Conservation (phyloP, 179 eudicot genomes). For the Beta lomatogona region DNA sequence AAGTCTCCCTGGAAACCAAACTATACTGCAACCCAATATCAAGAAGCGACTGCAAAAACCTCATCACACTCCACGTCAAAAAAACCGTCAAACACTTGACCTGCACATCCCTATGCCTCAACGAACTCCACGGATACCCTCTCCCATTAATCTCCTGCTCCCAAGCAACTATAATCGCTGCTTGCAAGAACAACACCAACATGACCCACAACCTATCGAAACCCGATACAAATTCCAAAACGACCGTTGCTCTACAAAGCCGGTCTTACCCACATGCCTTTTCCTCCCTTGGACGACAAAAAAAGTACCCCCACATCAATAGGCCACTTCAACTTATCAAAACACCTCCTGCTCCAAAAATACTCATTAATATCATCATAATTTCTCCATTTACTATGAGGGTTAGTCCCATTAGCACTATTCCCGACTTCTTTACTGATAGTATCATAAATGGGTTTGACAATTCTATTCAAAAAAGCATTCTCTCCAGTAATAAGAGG, state of each 20-base stretch:
- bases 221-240: constrained; percentile 79
- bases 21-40: constrained; percentile 76
- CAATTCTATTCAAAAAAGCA: constrained; percentile 55
- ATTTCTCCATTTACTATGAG: constrained; percentile 86
- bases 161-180: constrained; percentile 79
- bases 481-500: constrained; percentile 66
- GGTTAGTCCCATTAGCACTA: constrained; percentile 77
- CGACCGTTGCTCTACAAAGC: constrained; percentile 90
- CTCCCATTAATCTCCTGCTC: constrained; percentile 37
- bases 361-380: constrained; percentile 94
- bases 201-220: constrained; percentile 88
- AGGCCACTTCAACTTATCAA: constrained; percentile 82
- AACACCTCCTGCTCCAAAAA: constrained; percentile 93
- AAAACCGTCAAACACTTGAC: constrained; percentile 70
- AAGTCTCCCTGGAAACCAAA: constrained; percentile 77
- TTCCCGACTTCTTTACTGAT: constrained; percentile 63
- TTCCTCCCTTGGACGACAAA: constrained; percentile 55
- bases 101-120: constrained; percentile 51
- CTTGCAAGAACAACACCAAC: constrained; percentile 81
- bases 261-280: constrained; percentile 83
- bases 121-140: constrained; percentile 70
- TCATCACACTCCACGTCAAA: constrained; percentile 79
- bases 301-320: constrained; percentile 65
- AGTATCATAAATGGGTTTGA: constrained; percentile 77
- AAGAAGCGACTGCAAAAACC: constrained; percentile 71